These are phyloP conservation scores for Silene noctiflora DNA, from an alignment of 179 eudicot species.

Conservation along the genomic window DNA sequence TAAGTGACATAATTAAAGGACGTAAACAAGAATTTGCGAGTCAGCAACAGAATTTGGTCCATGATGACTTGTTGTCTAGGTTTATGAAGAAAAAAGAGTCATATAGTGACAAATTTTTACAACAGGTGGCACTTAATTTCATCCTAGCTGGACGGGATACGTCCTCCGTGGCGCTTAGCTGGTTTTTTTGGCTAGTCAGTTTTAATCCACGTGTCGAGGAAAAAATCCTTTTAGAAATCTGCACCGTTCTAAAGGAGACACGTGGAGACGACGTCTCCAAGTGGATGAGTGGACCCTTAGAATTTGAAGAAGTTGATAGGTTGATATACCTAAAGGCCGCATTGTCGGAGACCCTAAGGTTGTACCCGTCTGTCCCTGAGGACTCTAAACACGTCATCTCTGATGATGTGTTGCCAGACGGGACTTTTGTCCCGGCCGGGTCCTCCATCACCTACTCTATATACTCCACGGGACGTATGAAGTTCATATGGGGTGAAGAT, in stretches of 20 bases:
- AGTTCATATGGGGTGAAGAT: slow-evolving; percentile 63
- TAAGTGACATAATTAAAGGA: slow-evolving; percentile 42
- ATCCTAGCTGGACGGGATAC: slow-evolving; percentile 68
- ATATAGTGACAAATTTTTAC: slow-evolving; percentile 53
- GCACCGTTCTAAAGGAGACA: slow-evolving; percentile 47
- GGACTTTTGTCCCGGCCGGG: slow-evolving; percentile 60
- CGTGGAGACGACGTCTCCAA: slow-evolving; percentile 43
- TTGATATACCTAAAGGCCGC: slow-evolving; percentile 56
- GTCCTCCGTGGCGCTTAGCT: slow-evolving; percentile 65
- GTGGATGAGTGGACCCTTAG: slow-evolving; percentile 52
- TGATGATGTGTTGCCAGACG: slow-evolving; percentile 57
- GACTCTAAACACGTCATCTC: slow-evolving; percentile 55
- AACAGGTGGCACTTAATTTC: slow-evolving; percentile 55
- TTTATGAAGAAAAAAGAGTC: slow-evolving; percentile 64
- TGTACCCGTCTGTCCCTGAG: slow-evolving; percentile 60
- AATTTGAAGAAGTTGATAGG: slow-evolving; percentile 56
- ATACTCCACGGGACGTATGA: slow-evolving; percentile 56
- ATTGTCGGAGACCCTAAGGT: slow-evolving; percentile 54
- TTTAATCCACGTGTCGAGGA: slow-evolving; percentile 48
- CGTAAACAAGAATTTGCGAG: slow-evolving; percentile 50
- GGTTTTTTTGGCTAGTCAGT: slow-evolving; percentile 60
- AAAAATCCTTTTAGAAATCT: slow-evolving; percentile 45
- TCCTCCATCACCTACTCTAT: slow-evolving; percentile 60
- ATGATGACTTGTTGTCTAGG: slow-evolving; percentile 38
- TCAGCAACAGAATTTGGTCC: slow-evolving; percentile 30